phyloP scores from a whole-genome alignment of 768 basidiomycete species.

The Lentinula boryana region DNA sequence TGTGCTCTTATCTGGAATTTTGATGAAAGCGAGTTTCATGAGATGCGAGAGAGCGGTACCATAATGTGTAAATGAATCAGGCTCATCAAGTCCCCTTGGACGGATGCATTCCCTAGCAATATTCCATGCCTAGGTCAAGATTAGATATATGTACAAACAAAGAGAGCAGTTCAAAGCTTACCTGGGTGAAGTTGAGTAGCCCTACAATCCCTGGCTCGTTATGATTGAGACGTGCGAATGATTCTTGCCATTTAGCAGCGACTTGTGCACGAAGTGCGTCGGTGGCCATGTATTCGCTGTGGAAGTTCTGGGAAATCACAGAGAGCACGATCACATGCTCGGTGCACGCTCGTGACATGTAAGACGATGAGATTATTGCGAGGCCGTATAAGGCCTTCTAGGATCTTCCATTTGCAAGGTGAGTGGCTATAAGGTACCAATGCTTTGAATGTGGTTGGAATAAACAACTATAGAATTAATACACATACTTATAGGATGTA shows the following conservation, averaged over 20 bases:
- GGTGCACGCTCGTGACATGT: too few species aligned
- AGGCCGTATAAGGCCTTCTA: too few species aligned
- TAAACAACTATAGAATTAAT: neutral
- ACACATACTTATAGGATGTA: neutral
- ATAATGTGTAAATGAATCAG: conserved; percentile 9
- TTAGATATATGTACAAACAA: neutral
- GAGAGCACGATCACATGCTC: neutral
- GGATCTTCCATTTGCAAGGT: too few species aligned
- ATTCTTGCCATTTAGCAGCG: conserved; percentile 65
- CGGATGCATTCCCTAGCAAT: conserved; percentile 47
- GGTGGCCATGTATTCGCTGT: conserved; percentile 41
- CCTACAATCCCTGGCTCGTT: conserved; percentile 57
- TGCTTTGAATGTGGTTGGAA: neutral
- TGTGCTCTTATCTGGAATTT: conserved; percentile 34
- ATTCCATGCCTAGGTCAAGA: conserved; percentile 51
- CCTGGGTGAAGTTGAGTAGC: conserved; percentile 59
- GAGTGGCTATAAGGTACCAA: too few species aligned
- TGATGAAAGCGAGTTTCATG: neutral
- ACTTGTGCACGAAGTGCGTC: conserved; percentile 61
- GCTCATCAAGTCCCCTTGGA: conserved; percentile 46
- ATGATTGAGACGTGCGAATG: conserved; percentile 59
- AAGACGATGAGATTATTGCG: too few species aligned
- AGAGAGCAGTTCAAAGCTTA: conserved; percentile 12
- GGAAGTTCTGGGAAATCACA: neutral
- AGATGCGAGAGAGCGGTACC: conserved; percentile 8